A percentile compares a stretch with the other conserved stretches of the same genome.
These are phyloP conservation scores for Phytophthora palmivora DNA, from an alignment of 352 stramenopile species.

Conservation along the genomic window DNA sequence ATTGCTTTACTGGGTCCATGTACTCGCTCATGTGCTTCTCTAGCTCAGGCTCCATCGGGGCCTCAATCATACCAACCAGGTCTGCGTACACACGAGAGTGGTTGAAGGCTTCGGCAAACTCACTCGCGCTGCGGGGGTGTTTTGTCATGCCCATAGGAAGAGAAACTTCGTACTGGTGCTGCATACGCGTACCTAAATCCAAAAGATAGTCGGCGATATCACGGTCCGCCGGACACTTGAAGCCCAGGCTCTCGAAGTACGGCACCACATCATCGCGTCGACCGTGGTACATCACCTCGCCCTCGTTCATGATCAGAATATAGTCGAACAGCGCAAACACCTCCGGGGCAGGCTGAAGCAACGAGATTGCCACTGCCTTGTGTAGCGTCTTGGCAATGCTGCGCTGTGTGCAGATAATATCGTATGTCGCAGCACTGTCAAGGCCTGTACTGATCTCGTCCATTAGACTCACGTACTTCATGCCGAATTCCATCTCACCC, in stretches of 20 bases:
- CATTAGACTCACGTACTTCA: slow-evolving; percentile 69
- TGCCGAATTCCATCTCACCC: slow-evolving; percentile 89
- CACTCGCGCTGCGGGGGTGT: slow-evolving; percentile 19
- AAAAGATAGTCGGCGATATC: slow-evolving; percentile 35
- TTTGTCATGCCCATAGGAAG: slow-evolving; percentile 21
- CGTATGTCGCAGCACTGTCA: slow-evolving; percentile 56
- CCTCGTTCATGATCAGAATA: slow-evolving; percentile 49
- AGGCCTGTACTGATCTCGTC: slow-evolving; percentile 70
- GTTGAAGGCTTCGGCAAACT: slow-evolving; percentile 3
- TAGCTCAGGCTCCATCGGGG: slow-evolving; percentile 27
- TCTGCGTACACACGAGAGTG: slow-evolving; percentile 29
- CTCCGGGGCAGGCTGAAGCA: slow-evolving; percentile 84
- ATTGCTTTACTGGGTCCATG: slow-evolving; percentile 28
- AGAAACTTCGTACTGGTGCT: slow-evolving; percentile 45
- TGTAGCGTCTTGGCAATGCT: slow-evolving; percentile 46
- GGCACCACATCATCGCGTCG: slow-evolving; percentile 25
- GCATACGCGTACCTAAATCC: slow-evolving; percentile 45
- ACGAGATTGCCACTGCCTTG: slow-evolving; percentile 63
- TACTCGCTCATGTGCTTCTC: slow-evolving; percentile 27
- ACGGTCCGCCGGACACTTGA: slow-evolving; percentile 28
- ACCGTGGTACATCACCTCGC: slow-evolving; percentile 46
- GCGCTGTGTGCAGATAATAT: slow-evolving; percentile 48
- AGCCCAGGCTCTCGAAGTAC: slow-evolving; percentile 31
- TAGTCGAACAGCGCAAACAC: slow-evolving; percentile 57
- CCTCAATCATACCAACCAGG: slow-evolving; percentile 21